phyloP scores from a whole-genome alignment of 1,139 yeast genomes.

The Arxiozyma slooffiae region DNA sequence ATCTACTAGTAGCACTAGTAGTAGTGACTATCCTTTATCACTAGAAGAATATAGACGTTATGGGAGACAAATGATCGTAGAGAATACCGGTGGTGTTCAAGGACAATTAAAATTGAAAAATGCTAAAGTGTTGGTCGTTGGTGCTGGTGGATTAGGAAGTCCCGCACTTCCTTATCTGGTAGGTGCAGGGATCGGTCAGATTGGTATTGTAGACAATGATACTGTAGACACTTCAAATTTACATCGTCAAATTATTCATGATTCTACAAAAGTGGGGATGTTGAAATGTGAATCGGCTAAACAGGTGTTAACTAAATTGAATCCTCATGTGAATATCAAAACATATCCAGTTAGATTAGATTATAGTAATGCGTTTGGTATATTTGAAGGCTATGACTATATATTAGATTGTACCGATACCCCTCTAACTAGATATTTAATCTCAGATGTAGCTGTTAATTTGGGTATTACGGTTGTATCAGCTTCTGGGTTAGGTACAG shows the following conservation, averaged over 20 bases:
- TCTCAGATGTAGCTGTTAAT: slow-evolving; percentile 76
- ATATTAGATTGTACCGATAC: slow-evolving; percentile 92
- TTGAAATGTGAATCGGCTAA: slow-evolving; percentile 73
- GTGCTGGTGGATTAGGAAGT: slow-evolving; percentile 96
- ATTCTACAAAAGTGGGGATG: slow-evolving; percentile 54
- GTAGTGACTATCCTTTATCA: slow-evolving; percentile 15
- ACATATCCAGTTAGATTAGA: slow-evolving; percentile 46
- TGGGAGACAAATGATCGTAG: slow-evolving; percentile 94
- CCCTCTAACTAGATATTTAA: slow-evolving; percentile 76
- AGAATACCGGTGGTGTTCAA: slow-evolving; percentile 33
- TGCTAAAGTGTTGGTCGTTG: slow-evolving; percentile 63
- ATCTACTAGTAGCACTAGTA: background rate
- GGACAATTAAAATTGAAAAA: slow-evolving; percentile 53
- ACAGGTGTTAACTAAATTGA: slow-evolving; percentile 41
- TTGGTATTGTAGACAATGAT: slow-evolving; percentile 87
- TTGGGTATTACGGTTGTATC: slow-evolving; percentile 67
- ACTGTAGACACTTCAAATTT: slow-evolving; percentile 73
- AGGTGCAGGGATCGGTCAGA: slow-evolving; percentile 78
- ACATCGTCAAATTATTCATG: slow-evolving; percentile 82
- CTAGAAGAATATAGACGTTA: slow-evolving; percentile 68
- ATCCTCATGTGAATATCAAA: slow-evolving; percentile 53
- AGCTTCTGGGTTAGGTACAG: slow-evolving; percentile 85
- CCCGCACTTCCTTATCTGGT: slow-evolving; percentile 80
- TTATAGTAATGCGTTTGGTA: slow-evolving; percentile 51
- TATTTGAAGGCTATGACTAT: slow-evolving; percentile 57